Percentiles rank a stretch among this genome's conserved stretches.
These are phyloP conservation scores for Euphorbia tirucalli DNA, from an alignment of 345 rosid species.

Conservation along the genomic window DNA sequence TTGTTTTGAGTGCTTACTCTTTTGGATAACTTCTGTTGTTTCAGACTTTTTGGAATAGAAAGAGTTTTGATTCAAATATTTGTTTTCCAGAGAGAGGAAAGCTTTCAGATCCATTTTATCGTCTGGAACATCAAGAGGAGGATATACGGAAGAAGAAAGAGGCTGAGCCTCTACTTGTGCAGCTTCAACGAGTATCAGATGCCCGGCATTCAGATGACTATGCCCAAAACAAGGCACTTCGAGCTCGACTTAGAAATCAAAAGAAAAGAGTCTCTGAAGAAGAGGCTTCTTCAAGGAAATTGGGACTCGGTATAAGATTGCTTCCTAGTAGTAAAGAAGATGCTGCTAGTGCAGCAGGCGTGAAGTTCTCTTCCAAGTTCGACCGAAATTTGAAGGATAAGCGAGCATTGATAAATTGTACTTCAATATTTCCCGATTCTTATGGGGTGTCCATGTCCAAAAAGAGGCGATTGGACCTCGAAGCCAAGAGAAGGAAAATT, in stretches of 20 bases:
- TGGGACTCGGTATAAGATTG: conserved; percentile 74
- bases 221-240: conserved; percentile 71
- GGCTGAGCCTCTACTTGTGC: conserved; percentile 83
- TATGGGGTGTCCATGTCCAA: conserved; percentile 36
- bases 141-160: conserved; percentile 95
- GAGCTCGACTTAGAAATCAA: conserved; percentile 75
- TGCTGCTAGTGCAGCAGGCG: conserved; percentile 48
- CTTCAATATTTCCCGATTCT: conserved; percentile 67
- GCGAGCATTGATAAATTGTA: conserved; percentile 63
- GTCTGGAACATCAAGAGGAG: conserved; percentile 87
- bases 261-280: conserved; percentile 88
- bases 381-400: conserved; percentile 73
- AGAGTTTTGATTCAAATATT: conserved; percentile 6
- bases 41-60: not conserved
- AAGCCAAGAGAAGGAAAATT: conserved; percentile 78
- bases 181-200: conserved; percentile 80
- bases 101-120: conserved; percentile 93
- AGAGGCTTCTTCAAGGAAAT: conserved; percentile 63
- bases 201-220: conserved; percentile 84
- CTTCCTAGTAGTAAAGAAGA: conserved; percentile 72
- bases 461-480: conserved; percentile 61
- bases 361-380: conserved; percentile 67
- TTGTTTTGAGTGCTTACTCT: not conserved
- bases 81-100: conserved; percentile 71
- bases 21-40: not conserved